A percentile compares a stretch with the other conserved stretches of the same genome.
Evolutionary conservation across 345 rosid species (phyloP).

Genomic region (Rhizophora mangle): DNA sequence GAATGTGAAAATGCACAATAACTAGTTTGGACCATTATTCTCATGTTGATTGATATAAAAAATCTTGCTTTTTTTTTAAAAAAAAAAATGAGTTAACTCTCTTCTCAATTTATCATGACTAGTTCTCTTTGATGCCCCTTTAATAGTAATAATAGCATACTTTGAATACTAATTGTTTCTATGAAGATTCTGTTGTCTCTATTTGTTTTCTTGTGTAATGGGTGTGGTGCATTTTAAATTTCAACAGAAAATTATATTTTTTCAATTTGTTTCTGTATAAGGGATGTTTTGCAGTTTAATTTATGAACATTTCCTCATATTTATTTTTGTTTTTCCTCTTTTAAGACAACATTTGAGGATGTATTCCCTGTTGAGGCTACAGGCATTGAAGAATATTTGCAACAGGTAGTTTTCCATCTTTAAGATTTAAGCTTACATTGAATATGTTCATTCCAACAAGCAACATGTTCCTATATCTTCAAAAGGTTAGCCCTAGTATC

Average conservation of each 20-base stretch:
- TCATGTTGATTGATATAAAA: constrained; percentile 1
- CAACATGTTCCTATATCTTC: background rate
- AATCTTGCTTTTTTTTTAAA: background rate
- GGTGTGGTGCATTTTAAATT: too few species aligned
- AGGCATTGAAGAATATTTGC: constrained; percentile 90
- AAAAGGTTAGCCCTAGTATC: background rate
- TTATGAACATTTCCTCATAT: background rate
- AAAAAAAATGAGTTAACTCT: too few species aligned
- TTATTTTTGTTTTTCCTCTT: constrained; percentile 11
- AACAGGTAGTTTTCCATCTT: constrained; percentile 59
- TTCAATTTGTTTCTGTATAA: constrained; percentile 1
- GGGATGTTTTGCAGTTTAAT: background rate
- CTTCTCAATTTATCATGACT: too few species aligned
- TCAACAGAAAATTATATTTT: background rate
- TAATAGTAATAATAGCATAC: too few species aligned
- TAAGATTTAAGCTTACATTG: too few species aligned
- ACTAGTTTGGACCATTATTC: background rate
- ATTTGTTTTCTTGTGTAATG: too few species aligned
- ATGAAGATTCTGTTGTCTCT: too few species aligned
- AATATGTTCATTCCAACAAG: background rate
- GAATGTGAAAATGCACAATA: background rate
- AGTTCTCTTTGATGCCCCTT: too few species aligned
- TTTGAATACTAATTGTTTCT: too few species aligned
- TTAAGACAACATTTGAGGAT: constrained; percentile 90
- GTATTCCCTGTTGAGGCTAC: constrained; percentile 97